Conservation (phyloP, 2,329 filamentous ascomycete species). For the Fusarium illudens region DNA sequence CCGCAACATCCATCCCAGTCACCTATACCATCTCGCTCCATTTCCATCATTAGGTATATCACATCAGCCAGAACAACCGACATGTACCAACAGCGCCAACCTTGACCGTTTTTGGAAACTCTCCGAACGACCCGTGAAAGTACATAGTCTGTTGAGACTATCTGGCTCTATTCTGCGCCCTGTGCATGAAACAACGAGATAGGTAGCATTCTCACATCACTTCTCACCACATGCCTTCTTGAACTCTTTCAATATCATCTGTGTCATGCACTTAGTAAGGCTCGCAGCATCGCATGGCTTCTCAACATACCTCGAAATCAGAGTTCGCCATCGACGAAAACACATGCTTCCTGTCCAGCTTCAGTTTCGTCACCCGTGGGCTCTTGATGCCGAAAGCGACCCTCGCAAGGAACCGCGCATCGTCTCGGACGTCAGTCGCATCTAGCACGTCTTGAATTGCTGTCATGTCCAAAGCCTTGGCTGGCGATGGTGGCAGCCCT, state of each 20-base stretch:
- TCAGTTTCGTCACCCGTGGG: constrained; percentile 60
- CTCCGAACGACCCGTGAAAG: neutral
- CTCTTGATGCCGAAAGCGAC: constrained; percentile 70
- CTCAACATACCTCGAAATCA: constrained; percentile 55
- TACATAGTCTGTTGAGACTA: neutral
- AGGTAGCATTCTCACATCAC: neutral
- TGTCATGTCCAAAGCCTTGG: constrained; percentile 48
- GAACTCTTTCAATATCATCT: constrained; percentile 36
- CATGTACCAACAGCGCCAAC: neutral
- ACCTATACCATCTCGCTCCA: neutral
- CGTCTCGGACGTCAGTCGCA: constrained; percentile 59
- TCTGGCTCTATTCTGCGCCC: neutral
- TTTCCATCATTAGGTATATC: neutral
- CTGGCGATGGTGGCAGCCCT: constrained; percentile 50
- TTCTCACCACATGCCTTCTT: constrained; percentile 31
- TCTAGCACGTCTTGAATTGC: constrained; percentile 56
- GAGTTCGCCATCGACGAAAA: constrained; percentile 65
- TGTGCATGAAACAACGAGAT: neutral
- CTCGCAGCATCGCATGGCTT: neutral
- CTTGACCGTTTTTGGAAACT: neutral
- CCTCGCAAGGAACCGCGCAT: constrained; percentile 66
- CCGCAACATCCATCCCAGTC: neutral
- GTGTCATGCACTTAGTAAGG: neutral
- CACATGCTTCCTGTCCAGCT: constrained; percentile 53
- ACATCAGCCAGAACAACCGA: neutral